These are phyloP conservation scores for Agaricales sp. DNA, from an alignment of 1,284 basidiomycete genomes.

Conservation along the genomic window DNA sequence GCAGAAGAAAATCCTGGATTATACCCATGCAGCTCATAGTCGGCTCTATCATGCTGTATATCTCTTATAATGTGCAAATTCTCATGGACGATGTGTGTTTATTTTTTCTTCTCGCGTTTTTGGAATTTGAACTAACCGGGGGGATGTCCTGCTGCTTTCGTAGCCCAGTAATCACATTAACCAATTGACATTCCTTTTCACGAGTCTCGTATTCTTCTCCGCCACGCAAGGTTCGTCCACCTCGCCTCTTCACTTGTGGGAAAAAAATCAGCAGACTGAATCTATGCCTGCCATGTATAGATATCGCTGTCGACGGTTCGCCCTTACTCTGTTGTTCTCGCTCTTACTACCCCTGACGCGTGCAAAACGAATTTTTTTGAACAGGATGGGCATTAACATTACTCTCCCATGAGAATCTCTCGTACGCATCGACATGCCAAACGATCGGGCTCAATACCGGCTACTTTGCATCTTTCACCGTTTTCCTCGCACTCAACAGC, in stretches of 20 bases:
- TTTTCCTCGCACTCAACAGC: conserved; percentile 95
- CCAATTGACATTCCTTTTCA: conserved; percentile 82
- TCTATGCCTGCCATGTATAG: conserved; percentile 35
- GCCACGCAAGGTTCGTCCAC: conserved; percentile 81
- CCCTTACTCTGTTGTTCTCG: background rate
- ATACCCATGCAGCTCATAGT: conserved; percentile 94
- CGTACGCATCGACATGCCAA: conserved; percentile 97
- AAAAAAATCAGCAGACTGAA: too few relatives aligned
- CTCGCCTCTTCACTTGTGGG: conserved; percentile 9
- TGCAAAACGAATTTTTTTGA: conserved; percentile 8
- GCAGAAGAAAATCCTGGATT: conserved; percentile 97
- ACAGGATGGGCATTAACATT: conserved; percentile 94
- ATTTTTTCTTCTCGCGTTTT: conserved; percentile 6
- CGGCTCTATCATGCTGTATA: conserved; percentile 81
- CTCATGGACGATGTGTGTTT: conserved; percentile 73
- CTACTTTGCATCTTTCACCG: conserved; percentile 94
- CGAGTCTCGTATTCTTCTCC: conserved; percentile 87
- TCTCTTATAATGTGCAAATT: conserved; percentile 73
- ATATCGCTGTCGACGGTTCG: conserved; percentile 93
- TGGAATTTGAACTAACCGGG: conserved; percentile 9
- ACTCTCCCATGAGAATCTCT: conserved; percentile 89
- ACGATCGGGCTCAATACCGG: conserved; percentile 96
- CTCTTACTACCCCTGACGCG: too few relatives aligned
- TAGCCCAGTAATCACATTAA: conserved; percentile 78
- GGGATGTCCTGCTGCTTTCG: conserved; percentile 7